Evolutionary conservation across 768 basidiomycete species (phyloP), one percentile per base, ranked within the genome.

Genomic region (Lactifluus echinatus): DNA sequence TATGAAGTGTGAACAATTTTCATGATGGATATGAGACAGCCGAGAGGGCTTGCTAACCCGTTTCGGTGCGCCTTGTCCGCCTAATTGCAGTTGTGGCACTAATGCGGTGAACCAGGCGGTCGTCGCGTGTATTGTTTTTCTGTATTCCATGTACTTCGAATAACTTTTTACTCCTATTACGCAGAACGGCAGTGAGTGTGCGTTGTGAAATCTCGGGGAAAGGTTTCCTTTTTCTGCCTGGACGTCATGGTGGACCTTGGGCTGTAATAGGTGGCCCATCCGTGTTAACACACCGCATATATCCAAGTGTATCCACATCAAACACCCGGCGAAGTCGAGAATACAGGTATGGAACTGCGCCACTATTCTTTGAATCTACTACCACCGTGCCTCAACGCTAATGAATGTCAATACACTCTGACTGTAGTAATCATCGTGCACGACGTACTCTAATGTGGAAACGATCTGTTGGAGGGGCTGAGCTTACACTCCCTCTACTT

Each of bases 1-100:
- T 68, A 68, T 60, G 66, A 66, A 37, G 64, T 53, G 17, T 67
- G 57, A 64, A 43, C 28, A 39, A 14, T 42, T 39, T 53, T 44
- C 40, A 14, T 37, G 42, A 45, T 55, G 23, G n/a, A 31, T 23
- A 3, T 28, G 19, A 21, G n/a, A 34, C 37, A 42, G 43, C 5
- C 19, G 46, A 31, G 10, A 39, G 10, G 36, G 15, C 19, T 31
- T 36, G 14, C 34, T 50, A 37, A 14, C 40, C 37, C 3, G 43
- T 31, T 59, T 59, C 15, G 48, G 58, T 59, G 53, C 49, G 58
- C 48, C 42, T 24, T 26, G 48, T 36, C 49, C 21, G 31, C 28
- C 39, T 33, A 40, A 28, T 37, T 23, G n/a, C 17, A 19, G 36
- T 33, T 28, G 37, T 23, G 42, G 26, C 15, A 21, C 21, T 55